Percentiles rank a stretch among this genome's conserved stretches.
Evolutionary conservation across 345 rosid genomes (phyloP).

Genomic region (Pistacia integerrima): DNA sequence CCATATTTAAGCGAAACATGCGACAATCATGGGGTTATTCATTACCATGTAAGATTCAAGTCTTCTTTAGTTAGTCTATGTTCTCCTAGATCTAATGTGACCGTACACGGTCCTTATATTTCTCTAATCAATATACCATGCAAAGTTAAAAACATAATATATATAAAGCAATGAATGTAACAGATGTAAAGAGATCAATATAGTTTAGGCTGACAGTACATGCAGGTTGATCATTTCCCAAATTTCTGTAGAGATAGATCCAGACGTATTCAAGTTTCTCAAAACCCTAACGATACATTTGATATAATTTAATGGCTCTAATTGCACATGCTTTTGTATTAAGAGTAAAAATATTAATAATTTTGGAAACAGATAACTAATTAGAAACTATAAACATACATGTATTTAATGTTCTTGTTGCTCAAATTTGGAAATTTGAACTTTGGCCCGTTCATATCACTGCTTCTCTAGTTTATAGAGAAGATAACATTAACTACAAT

Average conservation of each 20-base stretch:
- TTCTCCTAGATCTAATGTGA: too few species aligned
- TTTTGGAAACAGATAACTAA: background rate
- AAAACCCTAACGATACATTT: slow-evolving; percentile 37
- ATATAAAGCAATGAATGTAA: background rate
- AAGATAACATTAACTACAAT: background rate
- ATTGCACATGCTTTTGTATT: background rate
- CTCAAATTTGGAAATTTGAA: background rate
- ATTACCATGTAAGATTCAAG: background rate
- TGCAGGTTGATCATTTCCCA: background rate
- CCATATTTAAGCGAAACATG: too few species aligned
- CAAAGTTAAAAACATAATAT: background rate
- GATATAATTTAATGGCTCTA: background rate
- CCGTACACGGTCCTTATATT: too few species aligned
- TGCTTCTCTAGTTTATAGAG: background rate
- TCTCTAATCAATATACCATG: too few species aligned
- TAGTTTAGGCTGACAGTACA: background rate
- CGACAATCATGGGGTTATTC: too few species aligned
- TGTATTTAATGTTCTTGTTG: background rate
- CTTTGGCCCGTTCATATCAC: background rate
- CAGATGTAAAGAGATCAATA: background rate
- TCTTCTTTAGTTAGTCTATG: background rate
- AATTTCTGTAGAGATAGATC: slow-evolving; percentile 2
- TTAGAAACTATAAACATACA: background rate
- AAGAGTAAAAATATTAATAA: too few species aligned
- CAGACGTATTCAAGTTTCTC: slow-evolving; percentile 41